phyloP scores from a whole-genome alignment of 805 yeast genomes.

The Ogataea kodamae region DNA sequence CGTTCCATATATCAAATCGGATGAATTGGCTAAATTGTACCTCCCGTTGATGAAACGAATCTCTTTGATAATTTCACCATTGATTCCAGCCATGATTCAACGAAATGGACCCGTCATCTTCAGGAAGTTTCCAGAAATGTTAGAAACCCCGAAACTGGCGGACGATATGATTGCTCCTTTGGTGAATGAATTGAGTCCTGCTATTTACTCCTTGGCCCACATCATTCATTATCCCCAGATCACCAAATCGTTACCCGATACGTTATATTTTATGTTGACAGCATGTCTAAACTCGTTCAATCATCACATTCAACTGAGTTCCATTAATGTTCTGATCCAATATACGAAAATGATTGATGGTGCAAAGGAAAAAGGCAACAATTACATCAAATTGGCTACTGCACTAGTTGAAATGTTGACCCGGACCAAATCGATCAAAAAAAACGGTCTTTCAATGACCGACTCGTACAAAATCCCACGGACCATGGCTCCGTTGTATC shows the following conservation, averaged over 20 bases:
- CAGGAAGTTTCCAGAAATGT: conserved; percentile 14
- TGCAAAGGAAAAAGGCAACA: conserved; percentile 16
- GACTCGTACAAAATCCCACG: conserved; percentile 25
- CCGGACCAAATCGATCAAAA: conserved; percentile 19
- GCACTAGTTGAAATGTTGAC: conserved; percentile 23
- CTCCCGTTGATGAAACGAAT: conserved; percentile 24
- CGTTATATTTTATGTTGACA: conserved; percentile 27
- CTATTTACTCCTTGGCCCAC: conserved; percentile 26
- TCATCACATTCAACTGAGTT: conserved; percentile 23
- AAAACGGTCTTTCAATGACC: conserved; percentile 16
- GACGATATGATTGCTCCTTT: conserved; percentile 14
- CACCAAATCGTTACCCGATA: conserved; percentile 20
- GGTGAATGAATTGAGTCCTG: conserved; percentile 24
- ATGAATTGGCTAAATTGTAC: conserved; percentile 15
- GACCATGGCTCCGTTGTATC: conserved; percentile 33
- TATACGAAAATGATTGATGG: conserved; percentile 21
- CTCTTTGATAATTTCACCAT: conserved; percentile 21
- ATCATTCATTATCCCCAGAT: conserved; percentile 14
- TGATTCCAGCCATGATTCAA: conserved; percentile 18
- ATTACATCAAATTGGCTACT: conserved; percentile 25
- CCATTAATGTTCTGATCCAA: conserved; percentile 29
- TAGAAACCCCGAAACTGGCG: conserved; percentile 24
- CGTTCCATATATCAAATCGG: conserved; percentile 23
- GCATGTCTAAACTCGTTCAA: conserved; percentile 26
- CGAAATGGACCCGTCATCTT: conserved; percentile 19